These are phyloP conservation scores for Bullera alba DNA, from an alignment of 768 basidiomycete genomes.

Conservation along the genomic window DNA sequence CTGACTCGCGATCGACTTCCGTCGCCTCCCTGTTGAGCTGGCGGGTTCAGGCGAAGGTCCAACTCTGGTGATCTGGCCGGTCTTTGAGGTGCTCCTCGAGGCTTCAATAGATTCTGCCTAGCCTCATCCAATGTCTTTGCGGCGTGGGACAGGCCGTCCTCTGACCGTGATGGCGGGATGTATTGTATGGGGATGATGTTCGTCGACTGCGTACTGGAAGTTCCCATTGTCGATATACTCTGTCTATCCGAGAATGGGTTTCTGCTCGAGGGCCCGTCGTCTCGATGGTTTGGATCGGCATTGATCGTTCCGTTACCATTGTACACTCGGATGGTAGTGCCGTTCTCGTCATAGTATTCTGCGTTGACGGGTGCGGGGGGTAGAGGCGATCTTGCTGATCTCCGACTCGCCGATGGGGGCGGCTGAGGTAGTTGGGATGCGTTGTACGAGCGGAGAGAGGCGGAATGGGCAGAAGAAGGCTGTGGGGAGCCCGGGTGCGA, in stretches of 20 bases:
- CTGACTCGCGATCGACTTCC: constrained; percentile 15
- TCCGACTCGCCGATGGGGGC: constrained; percentile 12
- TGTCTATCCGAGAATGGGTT: constrained; percentile 41
- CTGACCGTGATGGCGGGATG: constrained; percentile 27
- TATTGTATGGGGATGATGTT: constrained; percentile 44
- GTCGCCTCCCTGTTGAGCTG: not conserved
- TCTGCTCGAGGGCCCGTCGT: constrained; percentile 2
- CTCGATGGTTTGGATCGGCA: constrained; percentile 11
- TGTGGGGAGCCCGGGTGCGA: constrained; percentile 32
- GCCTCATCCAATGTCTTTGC: constrained; percentile 36
- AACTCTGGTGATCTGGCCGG: constrained; percentile 41
- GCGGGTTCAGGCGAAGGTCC: constrained; percentile 24
- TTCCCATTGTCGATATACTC: constrained; percentile 24
- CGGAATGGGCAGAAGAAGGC: constrained; percentile 18
- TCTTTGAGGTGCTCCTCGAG: constrained; percentile 23
- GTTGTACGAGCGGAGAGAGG: constrained; percentile 1
- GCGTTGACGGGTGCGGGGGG: constrained; percentile 24
- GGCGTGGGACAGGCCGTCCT: constrained; percentile 11
- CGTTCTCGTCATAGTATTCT: constrained; percentile 31
- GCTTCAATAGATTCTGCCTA: constrained; percentile 27
- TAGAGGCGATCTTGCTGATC: constrained; percentile 20
- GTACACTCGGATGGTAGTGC: constrained; percentile 23
- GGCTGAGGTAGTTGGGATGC: constrained; percentile 2
- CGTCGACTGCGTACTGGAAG: constrained; percentile 19
- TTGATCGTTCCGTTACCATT: constrained; percentile 22